Evolutionary conservation across 495 filamentous ascomycete species (phyloP).

Genomic region (Haplographium delicatum): DNA sequence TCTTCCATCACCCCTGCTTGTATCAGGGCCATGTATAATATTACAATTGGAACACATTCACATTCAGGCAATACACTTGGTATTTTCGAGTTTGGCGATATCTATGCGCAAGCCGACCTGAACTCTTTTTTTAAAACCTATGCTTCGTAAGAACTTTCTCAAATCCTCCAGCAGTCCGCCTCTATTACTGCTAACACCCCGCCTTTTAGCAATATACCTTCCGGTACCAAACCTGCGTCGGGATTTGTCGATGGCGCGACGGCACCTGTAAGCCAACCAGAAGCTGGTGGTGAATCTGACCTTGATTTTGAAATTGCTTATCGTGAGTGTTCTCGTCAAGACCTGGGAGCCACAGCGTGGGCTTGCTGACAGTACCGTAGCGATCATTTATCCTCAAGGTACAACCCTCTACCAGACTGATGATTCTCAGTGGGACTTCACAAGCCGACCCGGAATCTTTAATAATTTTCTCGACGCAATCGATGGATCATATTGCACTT

Average conservation of each 20-base stretch:
- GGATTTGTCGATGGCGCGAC: constrained; percentile 40
- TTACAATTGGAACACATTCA: constrained; percentile 13
- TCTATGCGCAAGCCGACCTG: constrained; percentile 49
- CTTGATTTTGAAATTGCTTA: constrained; percentile 16
- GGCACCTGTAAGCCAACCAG: constrained; percentile 16
- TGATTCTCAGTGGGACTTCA: constrained; percentile 28
- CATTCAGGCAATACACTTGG: constrained; percentile 24
- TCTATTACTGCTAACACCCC: constrained; percentile 35
- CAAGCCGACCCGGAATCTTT: constrained; percentile 21
- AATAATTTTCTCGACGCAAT: constrained; percentile 56
- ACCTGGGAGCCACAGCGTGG: too few species aligned
- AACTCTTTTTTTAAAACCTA: constrained; percentile 53
- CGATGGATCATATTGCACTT: constrained; percentile 54
- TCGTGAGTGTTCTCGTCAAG: neutral
- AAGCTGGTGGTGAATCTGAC: constrained; percentile 7
- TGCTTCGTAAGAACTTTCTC: constrained; percentile 23
- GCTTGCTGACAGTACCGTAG: neutral
- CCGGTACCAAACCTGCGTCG: constrained; percentile 38
- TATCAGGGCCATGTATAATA: constrained; percentile 26
- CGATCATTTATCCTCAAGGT: constrained; percentile 19
- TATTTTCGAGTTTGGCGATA: constrained; percentile 32
- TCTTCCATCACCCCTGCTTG: too few species aligned
- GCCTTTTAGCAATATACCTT: constrained; percentile 36
- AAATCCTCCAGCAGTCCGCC: neutral
- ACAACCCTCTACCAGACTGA: constrained; percentile 15